Base-by-base conservation (phyloP, 306 rosid species). In the Astragalus membranaceus region DNA sequence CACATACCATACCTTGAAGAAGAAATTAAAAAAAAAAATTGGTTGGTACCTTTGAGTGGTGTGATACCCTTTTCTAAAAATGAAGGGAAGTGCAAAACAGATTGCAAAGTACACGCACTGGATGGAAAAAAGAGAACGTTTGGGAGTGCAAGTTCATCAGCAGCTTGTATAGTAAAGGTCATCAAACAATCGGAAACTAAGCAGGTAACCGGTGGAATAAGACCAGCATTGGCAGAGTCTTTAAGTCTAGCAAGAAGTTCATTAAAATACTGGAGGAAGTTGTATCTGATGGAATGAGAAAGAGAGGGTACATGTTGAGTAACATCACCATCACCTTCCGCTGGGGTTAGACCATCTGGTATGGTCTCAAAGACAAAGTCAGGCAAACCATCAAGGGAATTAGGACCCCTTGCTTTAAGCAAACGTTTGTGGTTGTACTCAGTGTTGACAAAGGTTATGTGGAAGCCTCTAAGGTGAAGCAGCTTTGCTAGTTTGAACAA, bases 381-480 rank as follows among this genome's bases (percentile, higher is more conserved):
- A 33, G 5, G 1, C 4, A 64, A 32, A 14, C 56, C 70, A 29
- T 64, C 42, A 64, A 67, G 8, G 12, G 50, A 4, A 3, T 68
- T 37, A 1, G 39, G 6, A 51, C 73, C 73, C 0, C 6, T 68
- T 17, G 73, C 36, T 51, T 68, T 51, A 5, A 67, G 61, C 58
- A 66, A 47, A 0, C 71, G 57, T 66, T 47, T 14, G 32, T 66
- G 71, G n/a, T 66, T 66, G 43, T 66, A 66, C 11, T 75, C 79
- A 15, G 74, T 75, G 44, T 75, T 49, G 43, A 75, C 79, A 67
- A 46, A 68, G 20, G 75, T 76, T 58, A 76, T 50, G 57, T 76
- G 69, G 47, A 77, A 77, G 67, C 81, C 81, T 49, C 46, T 69
- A 5, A 39, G 43, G 17, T 61, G 65, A 33, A 77, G 72, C 0